Percentiles rank a stretch among this genome's conserved stretches.
These are phyloP conservation scores for Picea glauca DNA, from an alignment of 75 land plant genomes.

Conservation along the genomic window DNA sequence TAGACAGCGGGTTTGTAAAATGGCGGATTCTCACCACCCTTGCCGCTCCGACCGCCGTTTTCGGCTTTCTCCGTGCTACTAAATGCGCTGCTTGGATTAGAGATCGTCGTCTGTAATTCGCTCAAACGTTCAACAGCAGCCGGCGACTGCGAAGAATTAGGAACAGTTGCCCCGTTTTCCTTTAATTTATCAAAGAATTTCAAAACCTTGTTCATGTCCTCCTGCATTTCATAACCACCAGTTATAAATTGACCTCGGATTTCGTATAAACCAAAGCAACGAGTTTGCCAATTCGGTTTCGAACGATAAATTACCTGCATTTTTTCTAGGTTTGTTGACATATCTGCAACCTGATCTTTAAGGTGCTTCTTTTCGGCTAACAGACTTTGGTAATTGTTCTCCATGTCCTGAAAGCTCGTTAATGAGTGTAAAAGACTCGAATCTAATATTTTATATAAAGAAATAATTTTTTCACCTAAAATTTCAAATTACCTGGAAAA, in stretches of 20 bases:
- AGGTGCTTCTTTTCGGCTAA: constrained; percentile 7
- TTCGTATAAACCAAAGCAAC: constrained; percentile 5
- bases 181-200: background rate
- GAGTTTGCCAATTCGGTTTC: background rate
- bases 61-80: background rate
- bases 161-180: background rate
- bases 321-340: background rate
- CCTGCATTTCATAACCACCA: background rate
- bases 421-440: background rate
- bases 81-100: background rate
- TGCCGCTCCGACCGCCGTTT: background rate
- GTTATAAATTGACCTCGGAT: background rate
- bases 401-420: background rate
- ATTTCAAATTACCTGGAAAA: constrained; percentile 1
- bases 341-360: constrained; percentile 4
- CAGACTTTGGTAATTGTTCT: constrained; percentile 1
- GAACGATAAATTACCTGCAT: constrained; percentile 13
- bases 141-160: background rate
- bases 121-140: background rate
- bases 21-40: background rate
- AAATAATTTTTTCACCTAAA: background rate
- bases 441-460: background rate
- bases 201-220: background rate
- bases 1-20: background rate
- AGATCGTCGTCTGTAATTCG: background rate